phyloP scores from a whole-genome alignment of 495 filamentous ascomycete species.

The Daldinia bambusicola region DNA sequence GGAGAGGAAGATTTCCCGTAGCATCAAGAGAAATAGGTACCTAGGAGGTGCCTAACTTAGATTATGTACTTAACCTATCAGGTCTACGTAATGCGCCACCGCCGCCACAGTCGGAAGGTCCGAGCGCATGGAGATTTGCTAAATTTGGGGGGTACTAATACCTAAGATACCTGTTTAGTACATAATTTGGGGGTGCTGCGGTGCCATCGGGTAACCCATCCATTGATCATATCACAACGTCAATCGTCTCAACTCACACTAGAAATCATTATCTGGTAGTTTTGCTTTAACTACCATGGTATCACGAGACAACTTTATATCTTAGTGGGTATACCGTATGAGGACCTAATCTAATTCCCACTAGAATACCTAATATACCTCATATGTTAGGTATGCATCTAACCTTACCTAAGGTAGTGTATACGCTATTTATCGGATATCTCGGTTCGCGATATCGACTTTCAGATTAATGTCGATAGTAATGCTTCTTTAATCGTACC shows the following conservation, averaged over 20 bases:
- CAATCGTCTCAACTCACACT: slow-evolving; percentile 16
- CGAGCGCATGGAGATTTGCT: slow-evolving; percentile 26
- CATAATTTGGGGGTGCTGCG: neutral
- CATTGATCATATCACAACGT: slow-evolving; percentile 14
- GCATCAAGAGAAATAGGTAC: too few species aligned
- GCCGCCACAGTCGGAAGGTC: slow-evolving; percentile 36
- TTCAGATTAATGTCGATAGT: slow-evolving; percentile 25
- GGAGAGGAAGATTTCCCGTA: too few species aligned
- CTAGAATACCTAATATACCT: neutral
- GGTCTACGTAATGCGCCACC: slow-evolving; percentile 28
- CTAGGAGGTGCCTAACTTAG: too few species aligned
- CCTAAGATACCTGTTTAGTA: neutral
- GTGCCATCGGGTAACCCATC: neutral
- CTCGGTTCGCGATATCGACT: slow-evolving; percentile 33
- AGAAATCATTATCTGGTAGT: slow-evolving; percentile 13
- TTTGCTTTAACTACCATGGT: slow-evolving; percentile 5
- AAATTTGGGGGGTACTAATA: slow-evolving; percentile 14
- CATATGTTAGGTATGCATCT: neutral
- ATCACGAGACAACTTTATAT: slow-evolving; percentile 22
- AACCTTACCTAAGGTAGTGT: neutral
- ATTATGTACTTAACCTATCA: too few species aligned
- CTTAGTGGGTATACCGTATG: neutral
- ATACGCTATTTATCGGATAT: slow-evolving; percentile 27
- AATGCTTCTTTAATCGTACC: slow-evolving; percentile 26
- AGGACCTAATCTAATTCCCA: neutral